Evolutionary conservation across 176 grass and related monocot species (phyloP), one percentile per base, ranked within the genome.

Genomic region (Secale cereale): DNA sequence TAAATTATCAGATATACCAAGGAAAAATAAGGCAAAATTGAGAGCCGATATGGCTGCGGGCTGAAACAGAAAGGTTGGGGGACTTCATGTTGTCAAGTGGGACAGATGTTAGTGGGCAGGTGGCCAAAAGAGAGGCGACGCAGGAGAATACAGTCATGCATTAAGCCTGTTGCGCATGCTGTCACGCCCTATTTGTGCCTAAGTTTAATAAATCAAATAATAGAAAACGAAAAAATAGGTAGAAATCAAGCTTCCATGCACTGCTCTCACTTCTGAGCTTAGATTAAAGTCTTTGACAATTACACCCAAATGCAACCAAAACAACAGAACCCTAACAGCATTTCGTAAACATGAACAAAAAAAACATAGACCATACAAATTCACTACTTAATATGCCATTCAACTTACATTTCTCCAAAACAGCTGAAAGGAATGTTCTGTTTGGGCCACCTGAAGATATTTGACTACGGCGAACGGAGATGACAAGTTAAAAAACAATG

Each of bases 291-390:
- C 19, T 15, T 13, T 82, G 37, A 22, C 36, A 81, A 77, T 66
- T 77, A 88, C n/a, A 83, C 29, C 25, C 5, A 5, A 82, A 70
- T 70, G 7, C 46, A 76, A 84, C 29, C 6, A 11, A 36, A 69
- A 77, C 40, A 63, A 41, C 57, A 74, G 7, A 64, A 74, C 33
- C 22, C 36, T n/a, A 80, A 37, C 10, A 26, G 10, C 26, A 67
- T 85, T 36, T 43, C 7, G 15, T 26, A 59, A 36, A 8, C 43
- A 29, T 43, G 30, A 1, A 19, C 43, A 50, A 20, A 13, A 26
- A 33, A 59, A 36, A 40, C 10, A 3, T 56, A 56, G 52, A 8
- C 16, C 52, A 56, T 56, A 52, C 5, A 31, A 33, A 63, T 48
- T 1, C 29, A 69, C 74, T 81, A 12, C 3, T 27, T 19, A 85